Conservation (phyloP, 768 basidiomycete species). For the Naganishia onofrii region DNA sequence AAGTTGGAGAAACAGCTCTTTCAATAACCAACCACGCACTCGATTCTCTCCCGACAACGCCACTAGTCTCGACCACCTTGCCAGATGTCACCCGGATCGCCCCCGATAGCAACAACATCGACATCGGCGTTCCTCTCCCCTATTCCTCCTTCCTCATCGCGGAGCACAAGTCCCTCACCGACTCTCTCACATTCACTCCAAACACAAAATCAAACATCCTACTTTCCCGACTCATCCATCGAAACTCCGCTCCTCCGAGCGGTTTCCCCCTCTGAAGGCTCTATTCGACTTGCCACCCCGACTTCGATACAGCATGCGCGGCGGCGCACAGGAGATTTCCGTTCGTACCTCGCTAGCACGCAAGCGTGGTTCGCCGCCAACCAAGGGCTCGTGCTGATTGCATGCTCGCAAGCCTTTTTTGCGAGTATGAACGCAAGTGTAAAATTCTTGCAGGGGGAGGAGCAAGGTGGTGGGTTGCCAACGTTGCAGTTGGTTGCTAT, state of each 20-base stretch:
- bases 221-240: slow-evolving; percentile 3
- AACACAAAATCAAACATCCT: background rate
- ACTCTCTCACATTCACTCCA: background rate
- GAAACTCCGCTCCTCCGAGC: background rate
- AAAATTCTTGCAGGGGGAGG: slow-evolving; percentile 20
- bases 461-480: slow-evolving; percentile 26
- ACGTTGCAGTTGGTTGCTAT: slow-evolving; percentile 58
- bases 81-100: background rate
- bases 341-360: background rate
- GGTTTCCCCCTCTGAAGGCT: background rate
- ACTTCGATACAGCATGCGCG: no score
- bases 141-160: background rate
- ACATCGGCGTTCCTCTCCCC: background rate
- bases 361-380: slow-evolving; percentile 22
- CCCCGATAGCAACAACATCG: background rate
- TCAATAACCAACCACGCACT: background rate
- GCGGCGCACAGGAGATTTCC: background rate
- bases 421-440: slow-evolving; percentile 26
- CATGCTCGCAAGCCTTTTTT: slow-evolving; percentile 21
- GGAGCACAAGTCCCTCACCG: background rate
- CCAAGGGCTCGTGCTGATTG: slow-evolving; percentile 23
- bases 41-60: background rate
- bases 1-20: no score
- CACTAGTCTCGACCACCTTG: no score
- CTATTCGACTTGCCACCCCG: background rate